Evolutionary conservation across 805 yeast genomes (phyloP).

Genomic region (Hanseniaspora clermontiae): DNA sequence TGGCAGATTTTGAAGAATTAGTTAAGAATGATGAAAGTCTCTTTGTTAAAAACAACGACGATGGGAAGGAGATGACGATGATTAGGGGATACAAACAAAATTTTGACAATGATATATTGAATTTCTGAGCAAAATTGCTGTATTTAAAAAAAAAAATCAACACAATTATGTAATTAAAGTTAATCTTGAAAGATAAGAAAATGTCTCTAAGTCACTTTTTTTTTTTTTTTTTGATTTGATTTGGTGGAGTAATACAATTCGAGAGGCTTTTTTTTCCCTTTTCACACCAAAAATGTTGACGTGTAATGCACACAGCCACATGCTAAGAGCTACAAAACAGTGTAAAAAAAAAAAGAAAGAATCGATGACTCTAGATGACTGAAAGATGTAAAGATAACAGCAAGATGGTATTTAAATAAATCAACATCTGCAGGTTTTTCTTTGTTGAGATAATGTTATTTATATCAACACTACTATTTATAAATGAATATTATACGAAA

Average conservation of each 20-base stretch:
- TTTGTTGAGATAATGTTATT: background rate
- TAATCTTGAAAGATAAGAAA: background rate
- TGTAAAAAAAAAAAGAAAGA: background rate
- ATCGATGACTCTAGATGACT: background rate
- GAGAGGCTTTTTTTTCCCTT: background rate
- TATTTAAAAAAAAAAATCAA: no score
- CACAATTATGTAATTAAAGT: background rate
- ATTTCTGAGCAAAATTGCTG: background rate
- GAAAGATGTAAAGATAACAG: background rate
- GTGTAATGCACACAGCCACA: background rate
- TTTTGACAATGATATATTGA: conserved; percentile 1
- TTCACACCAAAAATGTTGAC: no score
- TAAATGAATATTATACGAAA: background rate
- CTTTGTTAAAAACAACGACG: no score
- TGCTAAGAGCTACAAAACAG: background rate
- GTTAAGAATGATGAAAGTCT: background rate
- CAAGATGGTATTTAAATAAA: background rate
- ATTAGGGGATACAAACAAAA: background rate
- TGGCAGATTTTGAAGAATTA: background rate
- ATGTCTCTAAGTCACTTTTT: background rate
- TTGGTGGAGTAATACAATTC: no score
- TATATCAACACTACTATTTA: background rate
- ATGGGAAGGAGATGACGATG: background rate
- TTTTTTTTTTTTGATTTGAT: no score
- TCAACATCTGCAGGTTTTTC: background rate